phyloP scores from a whole-genome alignment of 2,329 filamentous ascomycete genomes.

The Cadophora gregata region DNA sequence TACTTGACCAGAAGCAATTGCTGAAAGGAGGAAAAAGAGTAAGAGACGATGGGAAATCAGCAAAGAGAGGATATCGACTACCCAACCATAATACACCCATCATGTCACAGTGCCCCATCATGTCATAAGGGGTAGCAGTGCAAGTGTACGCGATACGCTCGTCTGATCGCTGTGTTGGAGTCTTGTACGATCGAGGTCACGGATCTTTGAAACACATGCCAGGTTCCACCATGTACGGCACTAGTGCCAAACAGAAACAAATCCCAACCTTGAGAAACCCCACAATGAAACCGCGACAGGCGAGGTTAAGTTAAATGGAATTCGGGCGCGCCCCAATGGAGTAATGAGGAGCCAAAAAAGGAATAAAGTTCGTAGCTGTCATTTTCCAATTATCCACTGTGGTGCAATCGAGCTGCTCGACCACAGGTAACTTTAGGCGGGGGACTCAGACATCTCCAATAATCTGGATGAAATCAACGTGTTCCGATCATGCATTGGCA shows the following conservation, averaged over 20 bases:
- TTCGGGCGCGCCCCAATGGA: neutral
- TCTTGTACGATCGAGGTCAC: conserved; percentile 17
- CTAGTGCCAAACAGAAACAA: conserved; percentile 18
- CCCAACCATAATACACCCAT: too few species aligned
- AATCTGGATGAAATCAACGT: neutral
- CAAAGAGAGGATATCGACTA: conserved; percentile 21
- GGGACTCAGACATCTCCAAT: neutral
- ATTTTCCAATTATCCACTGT: neutral
- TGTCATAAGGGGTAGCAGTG: conserved; percentile 16
- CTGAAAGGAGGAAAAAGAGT: conserved; percentile 15
- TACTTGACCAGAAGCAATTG: conserved; percentile 41
- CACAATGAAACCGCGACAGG: neutral
- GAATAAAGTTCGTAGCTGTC: neutral
- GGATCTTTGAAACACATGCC: conserved; percentile 30
- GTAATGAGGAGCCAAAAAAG: neutral
- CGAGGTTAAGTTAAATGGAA: neutral
- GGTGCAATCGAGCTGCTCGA: neutral
- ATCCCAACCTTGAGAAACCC: neutral
- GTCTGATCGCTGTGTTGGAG: conserved; percentile 26
- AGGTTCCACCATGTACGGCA: conserved; percentile 22
- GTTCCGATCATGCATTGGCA: neutral
- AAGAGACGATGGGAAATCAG: conserved; percentile 17
- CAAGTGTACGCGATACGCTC: conserved; percentile 25
- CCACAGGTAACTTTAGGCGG: neutral
- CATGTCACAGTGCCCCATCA: neutral